phyloP scores from a whole-genome alignment of 2,329 filamentous ascomycete species.

The Colletotrichum theobromicola region DNA sequence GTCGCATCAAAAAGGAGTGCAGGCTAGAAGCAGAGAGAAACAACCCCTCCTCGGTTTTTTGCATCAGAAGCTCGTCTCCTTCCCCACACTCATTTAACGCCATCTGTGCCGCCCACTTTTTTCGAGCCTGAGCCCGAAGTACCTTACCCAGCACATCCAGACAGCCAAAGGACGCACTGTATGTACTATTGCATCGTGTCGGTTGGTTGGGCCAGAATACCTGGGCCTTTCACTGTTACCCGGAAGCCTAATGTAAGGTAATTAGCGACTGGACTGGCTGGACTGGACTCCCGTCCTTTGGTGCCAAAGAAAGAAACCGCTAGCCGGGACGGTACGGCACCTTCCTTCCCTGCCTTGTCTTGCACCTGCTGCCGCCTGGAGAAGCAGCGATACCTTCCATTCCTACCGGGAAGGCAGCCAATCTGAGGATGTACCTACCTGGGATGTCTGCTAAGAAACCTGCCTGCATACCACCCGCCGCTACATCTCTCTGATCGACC shows the following conservation, averaged over 20 bases:
- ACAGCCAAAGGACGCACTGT: neutral
- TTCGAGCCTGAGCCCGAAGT: neutral
- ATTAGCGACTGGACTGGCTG: neutral
- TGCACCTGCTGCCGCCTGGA: neutral
- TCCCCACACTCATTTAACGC: constrained; percentile 23
- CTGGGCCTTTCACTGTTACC: neutral
- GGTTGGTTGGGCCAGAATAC: neutral
- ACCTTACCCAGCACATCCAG: neutral
- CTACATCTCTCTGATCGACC: neutral
- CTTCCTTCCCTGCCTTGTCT: neutral
- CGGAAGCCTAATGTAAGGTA: neutral
- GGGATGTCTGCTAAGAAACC: neutral
- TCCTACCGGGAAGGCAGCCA: neutral
- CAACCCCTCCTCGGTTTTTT: constrained; percentile 12
- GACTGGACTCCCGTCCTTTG: neutral
- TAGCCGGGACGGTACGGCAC: neutral
- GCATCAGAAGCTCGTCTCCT: constrained; percentile 7
- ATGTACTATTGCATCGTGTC: neutral
- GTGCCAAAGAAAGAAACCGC: neutral
- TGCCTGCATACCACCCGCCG: neutral
- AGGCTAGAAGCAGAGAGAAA: constrained; percentile 13
- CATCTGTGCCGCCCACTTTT: neutral
- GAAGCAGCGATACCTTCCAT: neutral
- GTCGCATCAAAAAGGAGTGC: neutral
- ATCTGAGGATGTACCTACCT: neutral